Base-by-base conservation (phyloP, 495 filamentous ascomycete genomes). In the Cenococcum geophilum region DNA sequence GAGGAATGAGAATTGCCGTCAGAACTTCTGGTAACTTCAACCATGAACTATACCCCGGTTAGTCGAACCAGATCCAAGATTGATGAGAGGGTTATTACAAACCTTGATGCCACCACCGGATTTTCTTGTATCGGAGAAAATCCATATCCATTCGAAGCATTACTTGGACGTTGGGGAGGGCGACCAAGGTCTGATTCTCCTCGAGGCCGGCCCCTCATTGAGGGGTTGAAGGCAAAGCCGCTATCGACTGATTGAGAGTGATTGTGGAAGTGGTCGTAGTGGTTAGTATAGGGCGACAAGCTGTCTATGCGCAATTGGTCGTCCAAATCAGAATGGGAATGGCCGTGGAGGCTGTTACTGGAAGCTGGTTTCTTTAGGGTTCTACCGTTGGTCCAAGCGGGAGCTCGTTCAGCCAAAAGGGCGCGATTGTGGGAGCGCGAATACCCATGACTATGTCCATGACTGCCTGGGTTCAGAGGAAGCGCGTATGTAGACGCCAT, bases 251-350 rank as follows among this genome's bases (percentile, higher is more conserved):
- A 66, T 35, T 60, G 35, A 23, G 68, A 61, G 34, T 58, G 72
- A 45, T 71, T 68, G 42, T 75, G 75, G 32, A 61, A 68, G 54
- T 79, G 73, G 34, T 66, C 63, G 65, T 80, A 74, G 40, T 55
- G 36, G 55, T 78, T 58, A 1, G 21, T 1, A 25, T 48, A 45
- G 9, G 54, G 16, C 20, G 45, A 42, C 11, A 58, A 57, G 47
- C 51, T 36, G 42, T 52, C 49, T 6, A 16, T 8, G 51, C 27
- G 43, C 52, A 58, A 54, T 45, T 67, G 61, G 3, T 48, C 58
- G 49, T 61, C 60, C 52, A 58, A 25, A 42, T 63, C 60, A 10
- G 64, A 60, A 47, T 27, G 52, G 35, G 56, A 55, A 49, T 68
- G 65, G 23, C 21, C 32, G 42, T 68, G 65, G 11, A 35, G 27